These are phyloP conservation scores for Periconia sp. DNA, from an alignment of 2,329 filamentous ascomycete genomes.

Conservation along the genomic window DNA sequence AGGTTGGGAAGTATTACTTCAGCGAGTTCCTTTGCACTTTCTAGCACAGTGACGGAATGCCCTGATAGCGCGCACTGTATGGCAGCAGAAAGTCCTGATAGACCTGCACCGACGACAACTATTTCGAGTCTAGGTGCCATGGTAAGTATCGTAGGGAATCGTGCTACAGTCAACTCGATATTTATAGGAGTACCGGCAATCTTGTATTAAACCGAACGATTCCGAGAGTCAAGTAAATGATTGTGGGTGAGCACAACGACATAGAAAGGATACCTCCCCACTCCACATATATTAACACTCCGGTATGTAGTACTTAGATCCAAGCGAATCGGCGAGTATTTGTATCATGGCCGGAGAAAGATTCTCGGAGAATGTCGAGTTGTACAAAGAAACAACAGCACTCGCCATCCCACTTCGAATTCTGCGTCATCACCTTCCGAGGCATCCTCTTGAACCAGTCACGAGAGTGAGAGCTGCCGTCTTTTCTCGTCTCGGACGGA, in stretches of 20 bases:
- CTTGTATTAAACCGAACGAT: not conserved
- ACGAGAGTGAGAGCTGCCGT: not conserved
- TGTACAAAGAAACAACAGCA: too few relatives aligned
- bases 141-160: not conserved
- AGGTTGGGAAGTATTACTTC: slow-evolving; percentile 35
- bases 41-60: slow-evolving; percentile 46
- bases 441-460: not conserved
- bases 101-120: slow-evolving; percentile 51
- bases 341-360: too few relatives aligned
- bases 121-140: slow-evolving; percentile 10
- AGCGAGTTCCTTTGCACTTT: slow-evolving; percentile 45
- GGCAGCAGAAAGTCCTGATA: slow-evolving; percentile 28
- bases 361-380: too few relatives aligned
- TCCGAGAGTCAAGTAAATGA: not conserved
- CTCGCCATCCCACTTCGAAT: too few relatives aligned
- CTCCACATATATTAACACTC: too few relatives aligned
- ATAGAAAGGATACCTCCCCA: too few relatives aligned
- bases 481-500: not conserved
- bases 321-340: too few relatives aligned
- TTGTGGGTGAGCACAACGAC: too few relatives aligned
- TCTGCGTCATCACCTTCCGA: not conserved
- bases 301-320: too few relatives aligned
- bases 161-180: too few relatives aligned
- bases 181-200: too few relatives aligned
- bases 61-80: slow-evolving; percentile 47